Evolutionary conservation across 164 flowering plant genomes (phyloP).

Genomic region (Litsea cubeba): DNA sequence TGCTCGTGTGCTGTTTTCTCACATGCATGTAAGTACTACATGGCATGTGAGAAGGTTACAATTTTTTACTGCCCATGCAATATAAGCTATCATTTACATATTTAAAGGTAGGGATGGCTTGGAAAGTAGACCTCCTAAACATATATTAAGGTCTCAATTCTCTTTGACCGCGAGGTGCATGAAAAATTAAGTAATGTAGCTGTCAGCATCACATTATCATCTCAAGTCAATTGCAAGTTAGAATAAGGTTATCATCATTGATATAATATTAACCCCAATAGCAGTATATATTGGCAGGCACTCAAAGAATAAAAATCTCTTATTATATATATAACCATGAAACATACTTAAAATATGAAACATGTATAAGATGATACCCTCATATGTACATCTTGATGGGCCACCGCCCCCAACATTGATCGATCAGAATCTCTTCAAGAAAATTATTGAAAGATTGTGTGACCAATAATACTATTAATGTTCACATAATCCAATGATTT

Average conservation of each 20-base stretch:
- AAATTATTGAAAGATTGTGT: too few relatives aligned
- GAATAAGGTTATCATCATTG: background rate
- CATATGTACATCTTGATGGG: background rate
- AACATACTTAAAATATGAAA: background rate
- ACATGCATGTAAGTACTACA: constrained; percentile 1
- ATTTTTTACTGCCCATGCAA: background rate
- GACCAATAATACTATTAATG: too few relatives aligned
- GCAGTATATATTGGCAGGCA: background rate
- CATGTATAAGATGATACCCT: background rate
- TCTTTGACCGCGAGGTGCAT: background rate
- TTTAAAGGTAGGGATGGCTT: background rate
- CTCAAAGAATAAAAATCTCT: background rate
- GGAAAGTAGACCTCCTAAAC: background rate
- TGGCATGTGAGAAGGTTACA: background rate
- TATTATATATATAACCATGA: background rate
- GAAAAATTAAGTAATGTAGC: background rate
- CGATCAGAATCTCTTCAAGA: too few relatives aligned
- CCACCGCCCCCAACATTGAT: too few relatives aligned
- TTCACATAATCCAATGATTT: too few relatives aligned
- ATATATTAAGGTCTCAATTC: background rate
- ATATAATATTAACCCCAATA: background rate
- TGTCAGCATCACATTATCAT: background rate
- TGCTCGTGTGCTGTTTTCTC: constrained; percentile 1
- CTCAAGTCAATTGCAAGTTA: background rate
- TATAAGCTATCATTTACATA: background rate